phyloP scores from a whole-genome alignment of 1,284 basidiomycete genomes.

The Gomphus bonarii region DNA sequence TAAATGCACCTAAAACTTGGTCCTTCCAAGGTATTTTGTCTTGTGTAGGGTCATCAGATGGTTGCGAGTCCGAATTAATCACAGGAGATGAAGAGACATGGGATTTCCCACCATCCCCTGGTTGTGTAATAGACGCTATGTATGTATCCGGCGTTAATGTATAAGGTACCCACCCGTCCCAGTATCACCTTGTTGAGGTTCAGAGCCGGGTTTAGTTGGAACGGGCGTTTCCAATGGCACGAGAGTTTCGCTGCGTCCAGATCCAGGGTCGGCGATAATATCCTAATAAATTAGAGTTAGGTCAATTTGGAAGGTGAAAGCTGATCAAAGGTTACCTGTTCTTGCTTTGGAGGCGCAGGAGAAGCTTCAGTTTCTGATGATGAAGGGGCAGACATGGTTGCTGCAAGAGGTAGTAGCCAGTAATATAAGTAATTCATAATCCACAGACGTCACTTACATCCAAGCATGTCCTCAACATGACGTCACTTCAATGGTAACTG shows the following conservation, averaged over 20 bases:
- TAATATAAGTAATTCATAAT: too few relatives aligned
- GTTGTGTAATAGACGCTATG: slow-evolving; percentile 6
- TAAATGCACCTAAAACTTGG: slow-evolving; percentile 7
- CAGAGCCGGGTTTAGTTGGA: neutral
- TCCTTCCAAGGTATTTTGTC: slow-evolving; percentile 2
- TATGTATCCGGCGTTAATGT: too few relatives aligned
- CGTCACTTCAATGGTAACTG: too few relatives aligned
- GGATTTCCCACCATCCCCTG: slow-evolving; percentile 2
- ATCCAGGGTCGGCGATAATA: neutral
- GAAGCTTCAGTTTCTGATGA: too few relatives aligned
- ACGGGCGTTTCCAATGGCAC: slow-evolving; percentile 2
- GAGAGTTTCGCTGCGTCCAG: neutral
- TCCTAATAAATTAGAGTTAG: neutral
- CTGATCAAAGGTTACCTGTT: too few relatives aligned
- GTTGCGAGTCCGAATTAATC: neutral
- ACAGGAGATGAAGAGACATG: neutral
- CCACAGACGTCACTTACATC: too few relatives aligned
- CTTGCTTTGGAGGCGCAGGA: too few relatives aligned
- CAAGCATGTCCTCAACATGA: too few relatives aligned
- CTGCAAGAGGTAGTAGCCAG: too few relatives aligned
- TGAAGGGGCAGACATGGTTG: too few relatives aligned
- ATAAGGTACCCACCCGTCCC: neutral
- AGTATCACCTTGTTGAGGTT: slow-evolving; percentile 3
- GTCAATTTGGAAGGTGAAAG: neutral
- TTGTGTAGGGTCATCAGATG: neutral